Conservation (phyloP, 2,329 filamentous ascomycete genomes). For the Neoscytalidium dimidiatum region DNA sequence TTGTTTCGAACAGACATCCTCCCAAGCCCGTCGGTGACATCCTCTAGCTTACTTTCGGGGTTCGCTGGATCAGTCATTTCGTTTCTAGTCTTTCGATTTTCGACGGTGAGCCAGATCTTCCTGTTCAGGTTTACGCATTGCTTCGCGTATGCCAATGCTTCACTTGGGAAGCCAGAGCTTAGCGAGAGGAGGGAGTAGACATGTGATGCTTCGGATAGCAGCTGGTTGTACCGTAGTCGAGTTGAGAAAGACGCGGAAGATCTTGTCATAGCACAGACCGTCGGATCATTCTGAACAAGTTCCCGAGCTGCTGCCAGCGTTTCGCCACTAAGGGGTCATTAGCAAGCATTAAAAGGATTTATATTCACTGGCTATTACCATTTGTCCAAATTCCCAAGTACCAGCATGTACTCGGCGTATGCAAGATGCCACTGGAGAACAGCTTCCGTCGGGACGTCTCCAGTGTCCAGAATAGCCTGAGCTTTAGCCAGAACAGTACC, state of each 20-base stretch:
- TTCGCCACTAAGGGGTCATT: constrained; percentile 30
- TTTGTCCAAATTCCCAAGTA: constrained; percentile 65
- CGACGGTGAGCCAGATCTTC: constrained; percentile 54
- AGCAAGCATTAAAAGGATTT: background rate
- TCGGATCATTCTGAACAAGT: constrained; percentile 30
- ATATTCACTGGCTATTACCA: constrained; percentile 40
- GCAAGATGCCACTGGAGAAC: constrained; percentile 66
- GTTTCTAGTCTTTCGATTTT: constrained; percentile 38
- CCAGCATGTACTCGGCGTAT: constrained; percentile 73
- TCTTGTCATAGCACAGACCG: constrained; percentile 33
- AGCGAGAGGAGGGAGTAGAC: constrained; percentile 67
- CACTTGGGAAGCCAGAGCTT: constrained; percentile 51
- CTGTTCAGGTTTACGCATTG: constrained; percentile 52
- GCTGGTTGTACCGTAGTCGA: constrained; percentile 48
- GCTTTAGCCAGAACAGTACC: constrained; percentile 60
- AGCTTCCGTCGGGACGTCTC: constrained; percentile 45
- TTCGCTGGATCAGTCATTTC: background rate
- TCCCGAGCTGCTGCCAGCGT: constrained; percentile 32
- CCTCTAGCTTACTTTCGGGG: constrained; percentile 22
- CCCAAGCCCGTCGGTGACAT: constrained; percentile 24
- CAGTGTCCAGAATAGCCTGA: constrained; percentile 48
- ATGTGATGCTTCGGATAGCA: constrained; percentile 62
- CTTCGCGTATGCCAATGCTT: constrained; percentile 52
- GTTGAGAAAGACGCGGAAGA: constrained; percentile 35
- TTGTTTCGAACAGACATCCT: constrained; percentile 34